phyloP scores from a whole-genome alignment of 2,329 filamentous ascomycete species.

The Reticulascus tulasneorum region DNA sequence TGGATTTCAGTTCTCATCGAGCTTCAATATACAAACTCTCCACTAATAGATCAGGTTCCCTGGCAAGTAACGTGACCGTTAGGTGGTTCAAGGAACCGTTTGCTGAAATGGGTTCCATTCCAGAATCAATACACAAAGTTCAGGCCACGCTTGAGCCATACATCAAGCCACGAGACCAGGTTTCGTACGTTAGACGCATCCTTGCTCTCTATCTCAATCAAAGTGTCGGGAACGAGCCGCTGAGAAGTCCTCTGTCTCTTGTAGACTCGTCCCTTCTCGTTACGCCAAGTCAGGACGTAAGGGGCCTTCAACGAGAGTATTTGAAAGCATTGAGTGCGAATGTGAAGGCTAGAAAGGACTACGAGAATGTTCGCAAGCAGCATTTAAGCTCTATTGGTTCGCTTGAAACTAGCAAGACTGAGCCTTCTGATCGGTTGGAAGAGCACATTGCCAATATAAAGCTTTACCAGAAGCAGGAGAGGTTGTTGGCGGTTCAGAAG shows the following conservation, averaged over 20 bases:
- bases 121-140: conserved; percentile 33
- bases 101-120: conserved; percentile 24
- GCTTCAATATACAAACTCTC: too few relatives aligned
- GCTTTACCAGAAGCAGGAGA: conserved; percentile 47
- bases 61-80: too few relatives aligned
- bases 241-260: conserved; percentile 45
- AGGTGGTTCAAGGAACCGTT: too few relatives aligned
- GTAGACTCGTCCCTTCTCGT: conserved; percentile 33
- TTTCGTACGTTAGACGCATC: conserved; percentile 51
- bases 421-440: conserved; percentile 28
- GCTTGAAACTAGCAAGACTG: conserved; percentile 17
- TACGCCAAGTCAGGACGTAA: conserved; percentile 30
- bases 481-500: conserved; percentile 45
- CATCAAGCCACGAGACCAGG: conserved; percentile 54
- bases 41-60: too few relatives aligned
- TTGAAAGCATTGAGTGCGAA: conserved; percentile 51
- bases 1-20: too few relatives aligned
- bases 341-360: conserved; percentile 45
- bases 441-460: conserved; percentile 49
- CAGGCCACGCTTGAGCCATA: conserved; percentile 45
- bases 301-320: conserved; percentile 51
- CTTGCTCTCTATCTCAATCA: conserved; percentile 50
- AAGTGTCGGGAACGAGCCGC: conserved; percentile 37
- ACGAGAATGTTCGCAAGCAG: conserved; percentile 28
- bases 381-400: too few relatives aligned